Evolutionary conservation across 805 yeast genomes (phyloP).

Genomic region (Tanozyma kutaoensis): DNA sequence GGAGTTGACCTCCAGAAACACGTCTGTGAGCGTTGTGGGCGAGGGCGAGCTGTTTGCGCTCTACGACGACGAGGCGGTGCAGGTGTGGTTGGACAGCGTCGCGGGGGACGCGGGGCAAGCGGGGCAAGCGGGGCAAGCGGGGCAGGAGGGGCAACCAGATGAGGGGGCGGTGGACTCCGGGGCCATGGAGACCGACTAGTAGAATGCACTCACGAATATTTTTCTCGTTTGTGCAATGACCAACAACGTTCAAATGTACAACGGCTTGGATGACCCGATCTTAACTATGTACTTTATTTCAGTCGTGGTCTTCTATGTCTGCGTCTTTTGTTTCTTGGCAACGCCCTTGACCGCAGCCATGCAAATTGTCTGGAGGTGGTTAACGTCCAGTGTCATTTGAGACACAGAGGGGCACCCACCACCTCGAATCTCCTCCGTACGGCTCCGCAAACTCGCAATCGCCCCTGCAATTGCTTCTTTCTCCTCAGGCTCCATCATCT

Average conservation of each 20-base stretch:
- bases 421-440: conserved; percentile 21
- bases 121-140: no score
- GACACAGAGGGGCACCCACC: conserved; percentile 18
- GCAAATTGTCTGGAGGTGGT: conserved; percentile 22
- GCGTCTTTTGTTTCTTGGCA: conserved; percentile 17
- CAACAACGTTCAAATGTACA: no score
- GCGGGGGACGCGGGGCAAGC: no score
- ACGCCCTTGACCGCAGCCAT: conserved; percentile 26
- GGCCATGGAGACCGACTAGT: no score
- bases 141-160: no score
- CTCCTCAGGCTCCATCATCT: conserved; percentile 35
- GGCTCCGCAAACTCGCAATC: conserved; percentile 10
- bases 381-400: conserved; percentile 19
- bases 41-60: conserved; percentile 58
- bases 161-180: no score
- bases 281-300: not conserved
- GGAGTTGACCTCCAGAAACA: conserved; percentile 71
- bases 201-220: no score
- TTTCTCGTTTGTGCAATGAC: no score
- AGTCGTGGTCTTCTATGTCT: not conserved
- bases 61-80: conserved; percentile 80
- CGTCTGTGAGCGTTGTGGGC: conserved; percentile 91
- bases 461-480: conserved; percentile 13
- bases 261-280: no score
- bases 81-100: conserved; percentile 69